These are phyloP conservation scores for Heliocybe sulcata DNA, from an alignment of 1,284 basidiomycete species.

Conservation along the genomic window DNA sequence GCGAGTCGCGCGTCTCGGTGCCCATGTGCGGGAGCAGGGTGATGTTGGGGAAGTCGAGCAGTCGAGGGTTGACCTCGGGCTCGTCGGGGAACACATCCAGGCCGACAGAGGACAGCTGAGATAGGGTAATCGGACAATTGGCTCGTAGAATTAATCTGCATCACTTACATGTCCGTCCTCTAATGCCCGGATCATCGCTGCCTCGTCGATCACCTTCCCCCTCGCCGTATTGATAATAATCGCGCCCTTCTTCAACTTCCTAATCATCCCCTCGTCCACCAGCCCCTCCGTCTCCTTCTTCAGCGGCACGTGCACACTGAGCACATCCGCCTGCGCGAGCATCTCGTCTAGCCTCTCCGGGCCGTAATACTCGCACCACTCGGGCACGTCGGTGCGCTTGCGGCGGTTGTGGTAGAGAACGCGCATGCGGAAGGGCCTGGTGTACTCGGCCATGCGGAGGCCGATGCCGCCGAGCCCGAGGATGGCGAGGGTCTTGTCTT, in stretches of 20 bases:
- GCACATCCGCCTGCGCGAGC: conserved; percentile 69
- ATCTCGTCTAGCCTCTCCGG: conserved; percentile 61
- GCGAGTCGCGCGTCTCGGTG: conserved; percentile 78
- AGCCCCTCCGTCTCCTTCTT: conserved; percentile 69
- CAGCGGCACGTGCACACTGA: conserved; percentile 71
- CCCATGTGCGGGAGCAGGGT: conserved; percentile 89
- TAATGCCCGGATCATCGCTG: conserved; percentile 77
- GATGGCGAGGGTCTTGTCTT: conserved; percentile 75
- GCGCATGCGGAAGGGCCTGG: conserved; percentile 79
- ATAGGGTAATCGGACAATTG: no score
- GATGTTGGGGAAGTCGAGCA: conserved; percentile 76
- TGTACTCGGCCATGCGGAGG: conserved; percentile 58
- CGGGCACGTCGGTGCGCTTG: conserved; percentile 50
- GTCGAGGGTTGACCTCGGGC: conserved; percentile 75
- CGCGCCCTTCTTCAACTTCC: conserved; percentile 72
- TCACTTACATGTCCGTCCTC: conserved; percentile 75
- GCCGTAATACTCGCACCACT: conserved; percentile 72
- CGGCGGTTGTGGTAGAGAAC: conserved; percentile 77
- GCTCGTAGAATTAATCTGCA: no score
- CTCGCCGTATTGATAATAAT: conserved; percentile 88
- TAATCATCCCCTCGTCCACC: conserved; percentile 76
- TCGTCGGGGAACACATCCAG: conserved; percentile 90
- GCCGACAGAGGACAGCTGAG: conserved; percentile 73
- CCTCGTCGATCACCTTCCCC: conserved; percentile 86
- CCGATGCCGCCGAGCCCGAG: conserved; percentile 92